Percentiles rank a stretch among this genome's conserved stretches.
Conservation (phyloP, 305 asterid species). For the Ajuga reptans region DNA sequence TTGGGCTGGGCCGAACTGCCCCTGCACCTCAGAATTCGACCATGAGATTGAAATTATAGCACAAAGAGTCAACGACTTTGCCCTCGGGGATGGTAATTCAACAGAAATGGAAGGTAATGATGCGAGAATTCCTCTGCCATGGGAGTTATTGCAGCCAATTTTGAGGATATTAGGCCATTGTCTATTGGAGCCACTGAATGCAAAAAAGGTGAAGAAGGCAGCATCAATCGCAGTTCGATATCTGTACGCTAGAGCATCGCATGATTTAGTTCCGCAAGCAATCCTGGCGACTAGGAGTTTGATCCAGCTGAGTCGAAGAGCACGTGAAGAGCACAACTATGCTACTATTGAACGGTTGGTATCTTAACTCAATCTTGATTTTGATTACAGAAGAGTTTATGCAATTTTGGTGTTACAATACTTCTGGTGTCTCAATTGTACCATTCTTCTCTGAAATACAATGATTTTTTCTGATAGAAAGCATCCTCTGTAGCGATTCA, state of each 20-base stretch:
- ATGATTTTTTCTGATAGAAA: neutral
- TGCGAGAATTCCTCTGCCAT: constrained; percentile 63
- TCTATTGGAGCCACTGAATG: constrained; percentile 64
- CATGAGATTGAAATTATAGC: constrained; percentile 35
- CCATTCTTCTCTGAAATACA: neutral
- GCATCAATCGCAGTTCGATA: constrained; percentile 59
- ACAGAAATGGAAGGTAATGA: neutral
- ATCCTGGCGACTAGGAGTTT: constrained; percentile 75
- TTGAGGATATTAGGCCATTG: constrained; percentile 79
- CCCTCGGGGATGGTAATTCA: constrained; percentile 22
- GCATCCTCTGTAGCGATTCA: no score
- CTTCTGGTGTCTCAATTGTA: neutral
- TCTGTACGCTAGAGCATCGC: constrained; percentile 72
- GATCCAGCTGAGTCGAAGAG: constrained; percentile 63
- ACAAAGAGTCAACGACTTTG: constrained; percentile 36
- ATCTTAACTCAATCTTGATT: no score
- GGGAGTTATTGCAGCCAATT: constrained; percentile 76
- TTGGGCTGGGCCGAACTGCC: constrained; percentile 75
- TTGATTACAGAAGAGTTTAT: neutral
- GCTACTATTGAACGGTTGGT: no score
- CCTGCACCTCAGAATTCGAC: constrained; percentile 55
- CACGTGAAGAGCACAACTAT: constrained; percentile 27
- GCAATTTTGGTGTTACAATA: neutral
- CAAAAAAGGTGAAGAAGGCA: constrained; percentile 56
- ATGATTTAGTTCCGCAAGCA: constrained; percentile 71